phyloP scores from a whole-genome alignment of 176 grass and related monocot species.

The Rhynchospora breviuscula region DNA sequence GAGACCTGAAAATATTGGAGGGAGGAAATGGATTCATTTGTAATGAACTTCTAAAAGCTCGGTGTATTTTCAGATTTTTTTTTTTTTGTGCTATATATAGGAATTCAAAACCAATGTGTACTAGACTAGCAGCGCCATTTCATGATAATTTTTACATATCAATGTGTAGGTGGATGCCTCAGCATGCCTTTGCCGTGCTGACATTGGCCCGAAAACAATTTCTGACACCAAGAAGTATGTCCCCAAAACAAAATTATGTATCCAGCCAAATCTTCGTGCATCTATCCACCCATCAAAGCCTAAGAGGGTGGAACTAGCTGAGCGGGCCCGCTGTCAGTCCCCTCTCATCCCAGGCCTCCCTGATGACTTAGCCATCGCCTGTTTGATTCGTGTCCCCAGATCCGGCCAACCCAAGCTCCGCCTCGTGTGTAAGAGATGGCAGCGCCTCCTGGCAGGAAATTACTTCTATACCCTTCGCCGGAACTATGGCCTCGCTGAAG shows the following conservation, averaged over 20 bases:
- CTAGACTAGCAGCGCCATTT: not conserved
- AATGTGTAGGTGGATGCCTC: conserved; percentile 54
- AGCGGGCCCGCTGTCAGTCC: conserved; percentile 19
- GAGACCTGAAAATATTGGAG: not conserved
- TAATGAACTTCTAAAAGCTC: not conserved
- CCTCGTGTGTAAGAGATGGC: conserved; percentile 64
- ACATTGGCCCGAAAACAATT: conserved; percentile 31
- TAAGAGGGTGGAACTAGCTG: conserved; percentile 17
- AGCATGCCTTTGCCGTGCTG: conserved; percentile 55
- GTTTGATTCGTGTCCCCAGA: conserved; percentile 58
- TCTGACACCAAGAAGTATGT: conserved; percentile 28
- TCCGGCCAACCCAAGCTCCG: conserved; percentile 51
- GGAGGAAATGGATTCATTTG: not conserved
- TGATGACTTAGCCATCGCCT: conserved; percentile 66
- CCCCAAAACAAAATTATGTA: conserved; percentile 36
- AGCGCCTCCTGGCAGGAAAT: conserved; percentile 63
- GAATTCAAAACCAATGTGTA: not conserved
- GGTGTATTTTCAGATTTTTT: not conserved
- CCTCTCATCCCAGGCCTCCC: conserved; percentile 66
- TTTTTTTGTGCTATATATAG: not conserved
- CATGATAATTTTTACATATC: not conserved
- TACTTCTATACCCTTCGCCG: conserved; percentile 73
- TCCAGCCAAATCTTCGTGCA: conserved; percentile 43
- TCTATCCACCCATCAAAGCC: conserved; percentile 68
- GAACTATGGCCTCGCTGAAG: conserved; percentile 44